phyloP scores from a whole-genome alignment of 768 basidiomycete genomes.

The Boletus rex-veris region DNA sequence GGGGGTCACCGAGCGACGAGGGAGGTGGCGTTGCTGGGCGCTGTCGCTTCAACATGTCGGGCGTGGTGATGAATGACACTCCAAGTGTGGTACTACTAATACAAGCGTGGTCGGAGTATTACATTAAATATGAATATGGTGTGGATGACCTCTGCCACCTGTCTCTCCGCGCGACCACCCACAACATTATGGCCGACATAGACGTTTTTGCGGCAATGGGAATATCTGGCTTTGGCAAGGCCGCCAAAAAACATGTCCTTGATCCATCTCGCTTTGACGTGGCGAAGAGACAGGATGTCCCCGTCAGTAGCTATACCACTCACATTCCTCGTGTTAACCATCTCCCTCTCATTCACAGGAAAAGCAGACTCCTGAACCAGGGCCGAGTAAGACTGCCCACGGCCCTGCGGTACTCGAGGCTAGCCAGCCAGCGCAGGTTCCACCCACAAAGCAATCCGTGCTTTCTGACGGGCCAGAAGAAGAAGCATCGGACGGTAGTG shows the following conservation, averaged over 20 bases:
- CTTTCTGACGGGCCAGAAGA: conserved; percentile 16
- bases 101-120: conserved; percentile 23
- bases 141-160: conserved; percentile 20
- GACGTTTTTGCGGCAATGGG: conserved; percentile 83
- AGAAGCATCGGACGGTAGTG: conserved; percentile 25
- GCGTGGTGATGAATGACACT: conserved; percentile 1
- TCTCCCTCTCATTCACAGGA: conserved; percentile 10
- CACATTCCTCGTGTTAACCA: conserved; percentile 22
- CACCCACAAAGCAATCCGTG: background rate
- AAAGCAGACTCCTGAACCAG: conserved; percentile 13
- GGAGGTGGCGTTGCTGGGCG: conserved; percentile 44
- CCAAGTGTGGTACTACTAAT: background rate
- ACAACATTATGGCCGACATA: conserved; percentile 47
- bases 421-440: conserved; percentile 13
- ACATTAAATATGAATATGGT: conserved; percentile 3
- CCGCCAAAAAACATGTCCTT: conserved; percentile 58
- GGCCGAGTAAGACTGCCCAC: conserved; percentile 9
- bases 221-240: conserved; percentile 79
- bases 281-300: conserved; percentile 53
- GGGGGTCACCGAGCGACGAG: conserved; percentile 28
- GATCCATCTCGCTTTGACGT: conserved; percentile 80
- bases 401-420: conserved; percentile 21
- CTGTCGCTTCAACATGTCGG: conserved; percentile 53
- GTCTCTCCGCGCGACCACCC: conserved; percentile 1
- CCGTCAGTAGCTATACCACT: conserved; percentile 18